Evolutionary conservation across 768 basidiomycete genomes (phyloP), one percentile per base, ranked within the genome.

Genomic region (Vishniacozyma victoriae): DNA sequence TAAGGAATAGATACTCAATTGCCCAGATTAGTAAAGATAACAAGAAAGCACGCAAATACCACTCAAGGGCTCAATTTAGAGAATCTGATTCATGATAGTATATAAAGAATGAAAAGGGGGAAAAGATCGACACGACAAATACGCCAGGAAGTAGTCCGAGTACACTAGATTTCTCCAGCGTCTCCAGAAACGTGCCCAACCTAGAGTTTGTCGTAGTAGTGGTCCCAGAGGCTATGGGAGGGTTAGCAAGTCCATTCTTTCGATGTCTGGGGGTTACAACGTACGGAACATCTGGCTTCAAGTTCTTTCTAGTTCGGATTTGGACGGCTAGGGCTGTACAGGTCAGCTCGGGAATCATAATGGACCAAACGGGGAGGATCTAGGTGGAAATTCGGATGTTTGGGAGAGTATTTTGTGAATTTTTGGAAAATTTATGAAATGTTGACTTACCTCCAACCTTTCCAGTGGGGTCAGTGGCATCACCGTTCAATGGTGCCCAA

Each of bases 281-380:
- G n/a, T 19, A 37, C 35, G 61, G 61, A 15, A 63, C 61, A 31
- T 63, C 61, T 36, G 61, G 57, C 47, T 63, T 63, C 24, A 63
- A 48, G 48, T 91, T 91, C 77, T 97, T 99, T 76, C 95, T 83
- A 20, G 75, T 78, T 71, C 93, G 86, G 76, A 99, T 88, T 63
- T 73, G 74, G 55, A 72, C 81, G 38, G 88, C 88, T 50, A 96
- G 75, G n/a, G n/a, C n/a, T n/a, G n/a, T n/a, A n/a, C n/a, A n/a
- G n/a, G n/a, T n/a, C n/a, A n/a, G n/a, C n/a, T n/a, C n/a, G n/a
- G n/a, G n/a, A n/a, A n/a, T n/a, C n/a, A n/a, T n/a, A n/a, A n/a
- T n/a, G n/a, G n/a, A n/a, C n/a, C n/a, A n/a, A n/a, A n/a, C n/a
- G n/a, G n/a, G n/a, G n/a, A n/a, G n/a, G n/a, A n/a, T n/a, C n/a